Evolutionary conservation across 2,329 filamentous ascomycete species (phyloP).

Genomic region (Herpotrichia juniperi): DNA sequence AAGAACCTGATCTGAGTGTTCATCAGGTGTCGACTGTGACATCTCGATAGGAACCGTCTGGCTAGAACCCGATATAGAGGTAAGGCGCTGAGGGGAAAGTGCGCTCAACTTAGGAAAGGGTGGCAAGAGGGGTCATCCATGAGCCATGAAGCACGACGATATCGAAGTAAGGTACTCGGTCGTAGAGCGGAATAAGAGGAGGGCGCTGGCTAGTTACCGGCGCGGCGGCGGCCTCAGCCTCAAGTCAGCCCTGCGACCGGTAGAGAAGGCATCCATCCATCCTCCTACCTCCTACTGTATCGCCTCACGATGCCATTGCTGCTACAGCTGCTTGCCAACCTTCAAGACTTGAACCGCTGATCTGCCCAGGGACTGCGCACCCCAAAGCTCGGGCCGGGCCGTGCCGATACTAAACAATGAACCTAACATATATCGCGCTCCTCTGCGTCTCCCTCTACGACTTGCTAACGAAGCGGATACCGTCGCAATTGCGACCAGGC

Average conservation of each 20-base stretch:
- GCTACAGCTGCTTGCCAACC: background rate
- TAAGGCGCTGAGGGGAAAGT: slow-evolving; percentile 1
- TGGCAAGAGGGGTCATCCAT: background rate
- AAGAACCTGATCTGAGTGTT: background rate
- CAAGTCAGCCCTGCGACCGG: background rate
- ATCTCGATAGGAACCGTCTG: background rate
- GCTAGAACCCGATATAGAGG: background rate
- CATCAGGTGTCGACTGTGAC: background rate
- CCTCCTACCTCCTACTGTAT: background rate
- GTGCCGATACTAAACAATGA: slow-evolving; percentile 1
- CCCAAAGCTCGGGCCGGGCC: slow-evolving; percentile 1
- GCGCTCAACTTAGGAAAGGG: slow-evolving; percentile 1
- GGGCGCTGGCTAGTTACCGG: too few species aligned
- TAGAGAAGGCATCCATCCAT: background rate
- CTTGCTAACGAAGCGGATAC: slow-evolving; percentile 8
- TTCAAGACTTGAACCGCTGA: too few species aligned
- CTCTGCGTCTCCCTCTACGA: too few species aligned
- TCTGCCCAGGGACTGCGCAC: background rate
- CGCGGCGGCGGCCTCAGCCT: background rate
- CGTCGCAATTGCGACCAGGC: slow-evolving; percentile 2
- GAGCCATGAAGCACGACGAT: too few species aligned
- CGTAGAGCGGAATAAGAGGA: too few species aligned
- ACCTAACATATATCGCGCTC: slow-evolving; percentile 1
- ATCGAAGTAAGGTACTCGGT: too few species aligned
- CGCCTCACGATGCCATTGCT: too few species aligned